Evolutionary conservation across 768 basidiomycete genomes (phyloP), one percentile per base, ranked within the genome.

Genomic region (Tylopilus plumbeoviolaceoides): DNA sequence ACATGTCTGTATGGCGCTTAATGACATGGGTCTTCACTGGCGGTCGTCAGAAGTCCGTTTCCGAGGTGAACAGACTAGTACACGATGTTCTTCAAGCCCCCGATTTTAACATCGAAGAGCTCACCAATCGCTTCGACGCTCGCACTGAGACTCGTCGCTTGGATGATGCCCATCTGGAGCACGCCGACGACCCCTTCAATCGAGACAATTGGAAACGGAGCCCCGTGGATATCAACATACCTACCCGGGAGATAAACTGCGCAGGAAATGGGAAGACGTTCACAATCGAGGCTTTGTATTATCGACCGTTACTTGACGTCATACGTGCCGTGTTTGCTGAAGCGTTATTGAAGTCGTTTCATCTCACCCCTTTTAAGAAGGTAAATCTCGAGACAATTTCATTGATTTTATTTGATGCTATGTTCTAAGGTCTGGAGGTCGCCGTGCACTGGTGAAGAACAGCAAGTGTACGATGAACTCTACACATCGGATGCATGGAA

Each of bases 231-330:
- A 44, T 58, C 1, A 3, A 35, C 8, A 36, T 58, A 6, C 49
- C 46, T 0, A 51, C 46, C 1, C 39, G 47, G 23, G 42, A 51
- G n/a, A 51, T 47, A n/a, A 44, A 30, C 25, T 17, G 3, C 3
- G 15, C 11, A 12, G 54, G 54, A 0, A 59, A 59, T 4, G 54
- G 65, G 1, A 18, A 57, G 11, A 31, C 27, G 0, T 69, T 72
- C 46, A n/a, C 47, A 1, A 47, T 73, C 2, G 58, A 66, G 2
- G 72, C 67, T 0, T 55, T 74, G 3, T 50, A 53, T 10, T 59
- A 66, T 50, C 51, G 59, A 0, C 64, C 56, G 1, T 43, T 72
- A 0, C 57, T 54, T 0, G 44, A 45, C n/a, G 23, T 30, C 30
- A 8, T 30, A 23, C 23, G 23, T 23, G 23, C 23, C 5, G 23